Percentiles rank a stretch among this genome's conserved stretches.
Conservation (phyloP, 2,329 filamentous ascomycete species). For the Aspergillus sp. region DNA sequence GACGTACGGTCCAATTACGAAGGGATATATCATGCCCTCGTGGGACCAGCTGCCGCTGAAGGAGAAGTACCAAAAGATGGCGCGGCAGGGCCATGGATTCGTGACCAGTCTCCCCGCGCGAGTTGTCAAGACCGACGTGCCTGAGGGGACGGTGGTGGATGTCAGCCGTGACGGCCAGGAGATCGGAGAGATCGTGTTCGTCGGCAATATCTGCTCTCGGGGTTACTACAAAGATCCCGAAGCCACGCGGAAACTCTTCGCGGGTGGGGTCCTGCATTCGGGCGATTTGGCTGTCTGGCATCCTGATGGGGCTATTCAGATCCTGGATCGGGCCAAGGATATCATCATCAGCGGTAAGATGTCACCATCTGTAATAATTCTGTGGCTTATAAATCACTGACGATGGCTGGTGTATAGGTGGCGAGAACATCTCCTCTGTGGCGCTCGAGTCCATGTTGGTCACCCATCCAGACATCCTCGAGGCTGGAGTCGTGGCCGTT, state of each 20-base stretch:
- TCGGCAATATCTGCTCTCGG: slow-evolving; percentile 86
- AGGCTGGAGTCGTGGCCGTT: slow-evolving; percentile 87
- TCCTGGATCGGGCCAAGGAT: slow-evolving; percentile 91
- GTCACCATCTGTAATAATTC: neutral
- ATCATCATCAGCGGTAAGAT: slow-evolving; percentile 88
- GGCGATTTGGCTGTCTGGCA: slow-evolving; percentile 95
- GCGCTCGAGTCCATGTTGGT: slow-evolving; percentile 87
- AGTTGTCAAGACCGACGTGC: slow-evolving; percentile 75
- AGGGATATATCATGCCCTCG: slow-evolving; percentile 80
- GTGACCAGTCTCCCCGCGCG: slow-evolving; percentile 77
- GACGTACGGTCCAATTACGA: slow-evolving; percentile 94
- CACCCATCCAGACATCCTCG: slow-evolving; percentile 83
- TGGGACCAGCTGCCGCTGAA: slow-evolving; percentile 75
- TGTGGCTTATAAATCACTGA: neutral
- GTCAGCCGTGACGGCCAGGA: slow-evolving; percentile 70
- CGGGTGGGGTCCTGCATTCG: slow-evolving; percentile 80
- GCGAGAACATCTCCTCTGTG: slow-evolving; percentile 95
- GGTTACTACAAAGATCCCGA: slow-evolving; percentile 89
- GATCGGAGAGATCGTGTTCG: slow-evolving; percentile 81
- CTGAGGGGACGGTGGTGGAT: slow-evolving; percentile 65
- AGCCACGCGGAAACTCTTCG: slow-evolving; percentile 83
- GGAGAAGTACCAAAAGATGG: slow-evolving; percentile 87
- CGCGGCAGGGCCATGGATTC: slow-evolving; percentile 89
- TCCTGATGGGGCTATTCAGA: slow-evolving; percentile 84
- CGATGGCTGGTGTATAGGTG: slow-evolving; percentile 54